Conservation (phyloP, 1,284 basidiomycete species). For the Phenoliferia sp. region DNA sequence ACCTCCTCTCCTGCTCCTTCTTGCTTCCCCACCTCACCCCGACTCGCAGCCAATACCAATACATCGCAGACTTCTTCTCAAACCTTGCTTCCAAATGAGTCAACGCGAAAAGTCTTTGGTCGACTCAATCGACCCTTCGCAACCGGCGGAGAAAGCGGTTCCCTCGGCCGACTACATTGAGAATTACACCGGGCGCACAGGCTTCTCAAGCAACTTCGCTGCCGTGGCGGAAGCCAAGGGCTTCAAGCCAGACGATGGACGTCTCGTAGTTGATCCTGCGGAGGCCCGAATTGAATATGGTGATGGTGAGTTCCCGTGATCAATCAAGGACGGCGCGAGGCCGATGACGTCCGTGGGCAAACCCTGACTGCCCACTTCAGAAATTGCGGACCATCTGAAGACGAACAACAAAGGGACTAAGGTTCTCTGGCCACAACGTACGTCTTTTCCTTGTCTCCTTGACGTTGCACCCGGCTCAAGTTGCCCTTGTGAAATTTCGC, state of each 20-base stretch:
- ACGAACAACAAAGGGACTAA: constrained; percentile 50
- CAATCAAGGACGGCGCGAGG: neutral
- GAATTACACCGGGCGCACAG: constrained; percentile 11
- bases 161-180: constrained; percentile 18
- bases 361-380: too few relatives aligned
- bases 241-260: constrained; percentile 27
- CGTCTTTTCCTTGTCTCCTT: constrained; percentile 23
- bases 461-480: neutral
- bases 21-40: too few relatives aligned
- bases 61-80: too few relatives aligned
- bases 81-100: too few relatives aligned
- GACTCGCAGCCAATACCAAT: too few relatives aligned
- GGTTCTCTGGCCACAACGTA: constrained; percentile 59
- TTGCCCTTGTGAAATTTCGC: neutral
- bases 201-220: constrained; percentile 14
- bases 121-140: too few relatives aligned
- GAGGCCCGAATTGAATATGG: constrained; percentile 29
- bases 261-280: constrained; percentile 30
- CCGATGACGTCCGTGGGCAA: neutral
- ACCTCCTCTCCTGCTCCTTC: too few relatives aligned
- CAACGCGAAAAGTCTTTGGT: too few relatives aligned
- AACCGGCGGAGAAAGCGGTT: constrained; percentile 8
- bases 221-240: constrained; percentile 12
- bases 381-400: constrained; percentile 51
- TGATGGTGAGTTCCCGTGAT: constrained; percentile 1